Evolutionary conservation across 106 monocot species (phyloP).

Genomic region (Apostasia shenzhenica): DNA sequence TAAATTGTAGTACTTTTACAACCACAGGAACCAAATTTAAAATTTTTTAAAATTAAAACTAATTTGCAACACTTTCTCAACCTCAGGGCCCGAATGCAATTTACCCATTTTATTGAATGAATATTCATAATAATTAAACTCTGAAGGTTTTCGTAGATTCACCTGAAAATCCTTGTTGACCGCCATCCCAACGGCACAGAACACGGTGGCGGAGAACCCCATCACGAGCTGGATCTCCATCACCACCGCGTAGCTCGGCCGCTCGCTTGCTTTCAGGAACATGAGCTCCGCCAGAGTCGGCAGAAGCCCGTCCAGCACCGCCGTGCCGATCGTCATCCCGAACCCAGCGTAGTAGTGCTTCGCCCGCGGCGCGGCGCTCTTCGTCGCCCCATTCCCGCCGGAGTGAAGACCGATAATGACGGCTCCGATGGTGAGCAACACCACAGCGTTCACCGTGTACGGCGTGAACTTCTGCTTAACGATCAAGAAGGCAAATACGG

Average conservation of each 20-base stretch:
- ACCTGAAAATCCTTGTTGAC: slow-evolving; percentile 15
- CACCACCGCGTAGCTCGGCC: slow-evolving; percentile 14
- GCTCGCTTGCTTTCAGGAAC: slow-evolving; percentile 4
- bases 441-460: slow-evolving; percentile 16
- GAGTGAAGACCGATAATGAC: slow-evolving; percentile 9
- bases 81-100: too few relatives aligned
- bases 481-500: slow-evolving; percentile 8
- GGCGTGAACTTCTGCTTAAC: slow-evolving; percentile 24
- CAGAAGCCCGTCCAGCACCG: slow-evolving; percentile 6
- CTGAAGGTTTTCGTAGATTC: not conserved
- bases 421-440: slow-evolving; percentile 12
- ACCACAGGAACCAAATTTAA: too few relatives aligned
- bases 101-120: too few relatives aligned
- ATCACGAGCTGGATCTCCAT: slow-evolving; percentile 30
- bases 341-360: slow-evolving; percentile 15
- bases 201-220: slow-evolving; percentile 10
- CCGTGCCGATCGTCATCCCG: slow-evolving; percentile 10
- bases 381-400: slow-evolving; percentile 2
- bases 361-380: not conserved
- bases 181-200: slow-evolving; percentile 12
- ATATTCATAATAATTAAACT: too few relatives aligned
- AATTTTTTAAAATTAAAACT: too few relatives aligned
- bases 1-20: too few relatives aligned
- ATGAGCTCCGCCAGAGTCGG: slow-evolving; percentile 19
- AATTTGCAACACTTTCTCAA: too few relatives aligned